phyloP scores from a whole-genome alignment of 768 basidiomycete genomes.

The button mushroom (Agaricus bisporus) region DNA sequence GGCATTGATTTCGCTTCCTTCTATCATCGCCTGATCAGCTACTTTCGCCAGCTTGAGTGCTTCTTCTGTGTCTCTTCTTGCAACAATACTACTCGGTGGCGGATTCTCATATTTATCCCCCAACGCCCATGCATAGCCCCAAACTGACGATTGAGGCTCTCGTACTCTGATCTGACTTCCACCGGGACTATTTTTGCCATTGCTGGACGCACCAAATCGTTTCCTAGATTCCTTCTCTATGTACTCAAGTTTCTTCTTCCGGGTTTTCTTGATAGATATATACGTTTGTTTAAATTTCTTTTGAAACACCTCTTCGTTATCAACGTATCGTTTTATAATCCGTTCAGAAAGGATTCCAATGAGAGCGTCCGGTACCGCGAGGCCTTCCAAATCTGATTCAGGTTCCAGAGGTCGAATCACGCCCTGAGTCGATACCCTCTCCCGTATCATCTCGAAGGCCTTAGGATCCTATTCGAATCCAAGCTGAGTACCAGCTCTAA shows the following conservation, averaged over 20 bases:
- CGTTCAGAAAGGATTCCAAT: slow-evolving; percentile 76
- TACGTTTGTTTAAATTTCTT: slow-evolving; percentile 56
- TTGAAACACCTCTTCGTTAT: slow-evolving; percentile 53
- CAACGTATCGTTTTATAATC: slow-evolving; percentile 70
- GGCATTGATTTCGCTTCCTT: slow-evolving; percentile 49
- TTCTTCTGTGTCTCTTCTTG: slow-evolving; percentile 82
- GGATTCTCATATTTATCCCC: slow-evolving; percentile 68
- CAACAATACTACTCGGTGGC: slow-evolving; percentile 87
- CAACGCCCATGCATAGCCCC: slow-evolving; percentile 84
- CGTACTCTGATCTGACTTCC: slow-evolving; percentile 15
- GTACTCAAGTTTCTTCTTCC: slow-evolving; percentile 57
- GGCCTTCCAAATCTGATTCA: slow-evolving; percentile 55
- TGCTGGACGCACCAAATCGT: slow-evolving; percentile 39
- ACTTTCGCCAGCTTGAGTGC: slow-evolving; percentile 66
- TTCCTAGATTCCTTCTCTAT: slow-evolving; percentile 52
- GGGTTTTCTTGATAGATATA: slow-evolving; percentile 57
- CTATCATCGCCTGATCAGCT: slow-evolving; percentile 61
- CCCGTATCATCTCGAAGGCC: slow-evolving; percentile 76
- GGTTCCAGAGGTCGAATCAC: slow-evolving; percentile 79
- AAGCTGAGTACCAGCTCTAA: neutral
- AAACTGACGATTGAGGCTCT: slow-evolving; percentile 42
- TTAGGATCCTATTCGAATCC: slow-evolving; percentile 23
- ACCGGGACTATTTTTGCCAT: slow-evolving; percentile 7
- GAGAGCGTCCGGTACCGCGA: slow-evolving; percentile 56
- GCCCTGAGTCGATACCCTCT: slow-evolving; percentile 81